Evolutionary conservation across 352 stramenopile species (phyloP).

Genomic region (Pythium brachiatum): DNA sequence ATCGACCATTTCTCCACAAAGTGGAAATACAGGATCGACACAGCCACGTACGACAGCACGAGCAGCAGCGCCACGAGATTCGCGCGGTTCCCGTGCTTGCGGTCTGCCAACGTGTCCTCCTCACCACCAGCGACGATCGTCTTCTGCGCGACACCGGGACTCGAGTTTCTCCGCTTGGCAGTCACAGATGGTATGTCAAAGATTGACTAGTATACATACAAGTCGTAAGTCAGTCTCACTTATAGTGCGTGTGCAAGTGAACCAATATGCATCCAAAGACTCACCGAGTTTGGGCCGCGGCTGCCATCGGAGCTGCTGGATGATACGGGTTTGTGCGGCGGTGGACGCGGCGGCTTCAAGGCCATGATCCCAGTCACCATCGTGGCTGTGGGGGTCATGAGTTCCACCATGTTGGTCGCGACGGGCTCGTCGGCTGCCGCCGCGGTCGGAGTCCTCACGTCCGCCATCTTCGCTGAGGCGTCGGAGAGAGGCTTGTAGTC

Average conservation of each 20-base stretch:
- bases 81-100: slow-evolving; percentile 1
- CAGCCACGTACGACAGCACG: slow-evolving; percentile 55
- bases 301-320: slow-evolving; percentile 9
- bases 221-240: background rate
- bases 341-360: background rate
- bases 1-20: slow-evolving; percentile 53
- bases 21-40: slow-evolving; percentile 57
- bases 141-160: slow-evolving; percentile 22
- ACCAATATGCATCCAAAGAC: too few species aligned
- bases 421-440: background rate
- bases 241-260: too few species aligned
- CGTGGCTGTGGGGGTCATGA: slow-evolving; percentile 15
- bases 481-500: background rate
- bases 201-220: background rate
- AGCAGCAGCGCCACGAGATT: slow-evolving; percentile 48
- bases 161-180: slow-evolving; percentile 3
- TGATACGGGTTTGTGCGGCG: background rate
- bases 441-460: slow-evolving; percentile 14
- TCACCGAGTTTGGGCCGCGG: slow-evolving; percentile 14
- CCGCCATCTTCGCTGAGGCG: slow-evolving; percentile 5
- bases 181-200: slow-evolving; percentile 19
- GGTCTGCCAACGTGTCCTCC: background rate
- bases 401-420: slow-evolving; percentile 18
- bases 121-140: slow-evolving; percentile 21
- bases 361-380: slow-evolving; percentile 5